Conservation (phyloP, 2,329 filamentous ascomycete species). For the Paecilomyces variotii region DNA sequence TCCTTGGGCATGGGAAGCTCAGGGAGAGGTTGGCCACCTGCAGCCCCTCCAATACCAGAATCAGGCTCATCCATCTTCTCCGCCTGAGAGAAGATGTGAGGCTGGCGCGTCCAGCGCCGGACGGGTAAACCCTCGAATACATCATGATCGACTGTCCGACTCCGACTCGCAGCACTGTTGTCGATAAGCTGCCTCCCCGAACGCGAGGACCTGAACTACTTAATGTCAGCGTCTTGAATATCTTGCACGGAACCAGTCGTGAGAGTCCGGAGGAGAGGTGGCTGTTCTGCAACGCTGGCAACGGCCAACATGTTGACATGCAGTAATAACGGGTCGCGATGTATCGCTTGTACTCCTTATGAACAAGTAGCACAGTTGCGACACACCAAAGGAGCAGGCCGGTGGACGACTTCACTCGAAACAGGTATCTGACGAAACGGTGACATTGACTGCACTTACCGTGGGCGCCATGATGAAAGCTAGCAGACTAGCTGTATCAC, state of each 20-base stretch:
- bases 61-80: conserved; percentile 52
- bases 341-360: not conserved
- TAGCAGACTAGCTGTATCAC: not conserved
- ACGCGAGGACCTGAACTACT: conserved; percentile 49
- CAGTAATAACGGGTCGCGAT: not conserved
- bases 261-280: not conserved
- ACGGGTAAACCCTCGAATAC: conserved; percentile 71
- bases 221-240: conserved; percentile 8
- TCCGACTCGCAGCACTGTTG: conserved; percentile 29
- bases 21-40: conserved; percentile 39
- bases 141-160: conserved; percentile 52
- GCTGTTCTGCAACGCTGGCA: not conserved
- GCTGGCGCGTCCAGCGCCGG: conserved; percentile 76
- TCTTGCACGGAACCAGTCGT: not conserved
- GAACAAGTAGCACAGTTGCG: not conserved
- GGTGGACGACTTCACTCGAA: not conserved
- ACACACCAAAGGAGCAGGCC: not conserved
- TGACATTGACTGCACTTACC: conserved; percentile 3
- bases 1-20: conserved; percentile 88
- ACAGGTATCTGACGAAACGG: not conserved
- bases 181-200: conserved; percentile 51
- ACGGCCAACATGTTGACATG: not conserved
- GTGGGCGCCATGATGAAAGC: conserved; percentile 7
- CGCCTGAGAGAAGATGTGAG: conserved; percentile 60
- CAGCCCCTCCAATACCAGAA: conserved; percentile 17